Conservation (phyloP, 305 asterid species). For the Euphrasia arctica region DNA sequence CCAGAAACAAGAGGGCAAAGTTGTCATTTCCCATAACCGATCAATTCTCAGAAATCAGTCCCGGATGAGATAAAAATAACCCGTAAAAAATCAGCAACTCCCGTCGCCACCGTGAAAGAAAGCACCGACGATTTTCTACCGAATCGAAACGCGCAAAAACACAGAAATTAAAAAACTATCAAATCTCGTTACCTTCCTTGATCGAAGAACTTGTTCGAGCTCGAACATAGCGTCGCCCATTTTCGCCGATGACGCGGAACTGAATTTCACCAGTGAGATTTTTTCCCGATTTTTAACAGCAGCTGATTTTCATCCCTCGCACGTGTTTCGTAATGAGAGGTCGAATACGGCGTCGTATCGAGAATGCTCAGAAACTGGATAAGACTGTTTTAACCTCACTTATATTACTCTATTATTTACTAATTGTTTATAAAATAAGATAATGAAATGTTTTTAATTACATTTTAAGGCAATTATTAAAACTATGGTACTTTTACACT, state of each 20-base stretch:
- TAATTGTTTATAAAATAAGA: no score
- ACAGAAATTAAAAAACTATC: not conserved
- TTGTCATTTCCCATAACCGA: not conserved
- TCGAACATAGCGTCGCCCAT: constrained; percentile 41
- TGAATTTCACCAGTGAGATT: not conserved
- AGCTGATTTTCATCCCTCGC: not conserved
- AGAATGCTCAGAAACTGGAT: no score
- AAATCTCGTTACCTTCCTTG: constrained; percentile 31
- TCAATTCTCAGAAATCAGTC: constrained; percentile 17
- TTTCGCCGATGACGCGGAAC: not conserved
- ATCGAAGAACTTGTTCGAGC: constrained; percentile 40
- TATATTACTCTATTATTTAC: no score
- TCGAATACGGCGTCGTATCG: no score
- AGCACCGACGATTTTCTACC: not conserved
- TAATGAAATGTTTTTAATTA: no score
- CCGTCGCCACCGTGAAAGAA: no score
- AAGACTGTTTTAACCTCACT: no score
- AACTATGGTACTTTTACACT: no score
- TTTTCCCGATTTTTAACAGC: no score
- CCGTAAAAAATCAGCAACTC: not conserved
- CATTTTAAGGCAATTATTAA: no score
- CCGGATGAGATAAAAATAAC: no score
- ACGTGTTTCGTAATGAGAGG: no score
- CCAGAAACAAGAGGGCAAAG: not conserved
- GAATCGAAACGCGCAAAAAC: not conserved